These are phyloP conservation scores for Tulasnella sp. DNA, from an alignment of 768 basidiomycete genomes.

Conservation along the genomic window DNA sequence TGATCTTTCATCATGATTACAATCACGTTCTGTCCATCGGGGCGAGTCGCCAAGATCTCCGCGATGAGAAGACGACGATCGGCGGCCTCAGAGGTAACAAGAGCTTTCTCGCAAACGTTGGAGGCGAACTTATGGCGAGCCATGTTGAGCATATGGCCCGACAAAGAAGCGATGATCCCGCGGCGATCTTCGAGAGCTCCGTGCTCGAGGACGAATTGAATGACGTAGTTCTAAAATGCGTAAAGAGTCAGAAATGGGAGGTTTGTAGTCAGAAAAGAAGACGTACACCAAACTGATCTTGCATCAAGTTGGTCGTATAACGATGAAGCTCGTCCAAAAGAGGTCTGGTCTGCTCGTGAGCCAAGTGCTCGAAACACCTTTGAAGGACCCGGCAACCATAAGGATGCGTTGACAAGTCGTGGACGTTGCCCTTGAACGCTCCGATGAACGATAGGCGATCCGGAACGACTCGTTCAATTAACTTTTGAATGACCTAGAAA, in stretches of 20 bases:
- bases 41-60: conserved; percentile 59
- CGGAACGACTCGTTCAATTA: conserved; percentile 68
- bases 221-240: conserved; percentile 75
- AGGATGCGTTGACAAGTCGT: conserved; percentile 73
- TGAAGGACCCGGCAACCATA: conserved; percentile 95
- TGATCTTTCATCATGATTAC: conserved; percentile 78
- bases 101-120: conserved; percentile 89
- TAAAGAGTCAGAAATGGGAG: too few species aligned
- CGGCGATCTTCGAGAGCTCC: conserved; percentile 59
- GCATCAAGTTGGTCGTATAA: conserved; percentile 60
- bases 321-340: conserved; percentile 76
- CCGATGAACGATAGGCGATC: conserved; percentile 67
- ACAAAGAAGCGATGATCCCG: conserved; percentile 54
- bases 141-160: conserved; percentile 67
- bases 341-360: conserved; percentile 50
- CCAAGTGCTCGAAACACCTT: conserved; percentile 77
- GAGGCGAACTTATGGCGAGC: conserved; percentile 88
- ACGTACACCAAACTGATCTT: conserved; percentile 82
- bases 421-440: conserved; percentile 65
- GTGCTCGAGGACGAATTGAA: conserved; percentile 84
- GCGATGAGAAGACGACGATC: conserved; percentile 62
- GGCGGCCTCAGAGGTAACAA: conserved; percentile 51
- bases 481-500: conserved; percentile 69
- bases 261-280: not conserved
- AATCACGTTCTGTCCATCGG: conserved; percentile 54